phyloP scores from a whole-genome alignment of 2,329 filamentous ascomycete genomes.

The Teratosphaeria destructans region DNA sequence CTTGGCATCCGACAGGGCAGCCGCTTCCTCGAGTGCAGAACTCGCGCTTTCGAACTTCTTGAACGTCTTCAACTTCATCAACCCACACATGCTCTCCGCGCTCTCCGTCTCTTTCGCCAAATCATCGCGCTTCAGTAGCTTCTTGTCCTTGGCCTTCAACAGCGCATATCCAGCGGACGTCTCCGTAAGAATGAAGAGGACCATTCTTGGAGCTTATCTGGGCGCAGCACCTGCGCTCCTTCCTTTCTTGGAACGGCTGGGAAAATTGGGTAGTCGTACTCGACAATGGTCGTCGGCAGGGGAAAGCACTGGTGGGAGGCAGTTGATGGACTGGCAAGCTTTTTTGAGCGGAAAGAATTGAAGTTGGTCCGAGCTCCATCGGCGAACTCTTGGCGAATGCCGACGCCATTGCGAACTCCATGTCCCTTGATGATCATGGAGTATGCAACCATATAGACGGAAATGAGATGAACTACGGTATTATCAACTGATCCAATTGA shows the following conservation, averaged over 20 bases:
- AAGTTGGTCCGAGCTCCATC: neutral
- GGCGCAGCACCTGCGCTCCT: neutral
- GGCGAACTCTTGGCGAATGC: neutral
- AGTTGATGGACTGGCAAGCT: neutral
- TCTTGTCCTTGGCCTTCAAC: constrained; percentile 98
- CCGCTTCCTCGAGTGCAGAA: constrained; percentile 80
- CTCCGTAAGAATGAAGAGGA: constrained; percentile 75
- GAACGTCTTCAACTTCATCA: constrained; percentile 96
- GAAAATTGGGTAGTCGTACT: neutral
- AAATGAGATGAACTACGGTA: neutral
- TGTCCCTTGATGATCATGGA: neutral
- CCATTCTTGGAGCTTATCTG: constrained; percentile 26
- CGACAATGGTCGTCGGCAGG: neutral
- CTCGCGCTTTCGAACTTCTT: constrained; percentile 93
- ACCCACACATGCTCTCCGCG: constrained; percentile 73
- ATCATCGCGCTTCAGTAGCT: constrained; percentile 82
- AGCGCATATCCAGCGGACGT: constrained; percentile 95
- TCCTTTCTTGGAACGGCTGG: neutral
- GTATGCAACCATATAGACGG: neutral
- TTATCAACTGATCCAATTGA: neutral
- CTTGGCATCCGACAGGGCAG: constrained; percentile 83
- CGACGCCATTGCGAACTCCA: neutral
- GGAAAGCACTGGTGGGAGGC: neutral
- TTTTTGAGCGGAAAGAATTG: neutral
- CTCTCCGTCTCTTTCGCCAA: constrained; percentile 63